These are phyloP conservation scores for Leucocoprinus sp. DNA, from an alignment of 768 basidiomycete species.

Conservation along the genomic window DNA sequence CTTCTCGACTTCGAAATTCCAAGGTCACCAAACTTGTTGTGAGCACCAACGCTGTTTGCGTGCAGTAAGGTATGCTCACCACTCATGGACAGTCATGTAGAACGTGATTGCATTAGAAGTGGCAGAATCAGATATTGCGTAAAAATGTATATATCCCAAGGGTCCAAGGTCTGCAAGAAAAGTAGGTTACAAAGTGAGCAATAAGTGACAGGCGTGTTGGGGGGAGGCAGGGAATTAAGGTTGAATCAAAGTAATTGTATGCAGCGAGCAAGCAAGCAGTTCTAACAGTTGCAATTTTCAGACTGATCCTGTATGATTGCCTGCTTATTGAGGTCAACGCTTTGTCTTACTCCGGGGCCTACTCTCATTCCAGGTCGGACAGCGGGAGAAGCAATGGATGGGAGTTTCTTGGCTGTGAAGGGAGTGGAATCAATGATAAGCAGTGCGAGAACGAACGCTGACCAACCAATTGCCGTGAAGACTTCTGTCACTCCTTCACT, in stretches of 20 bases:
- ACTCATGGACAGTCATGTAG: background rate
- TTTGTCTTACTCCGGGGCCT: slow-evolving; percentile 47
- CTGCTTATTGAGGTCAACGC: slow-evolving; percentile 80
- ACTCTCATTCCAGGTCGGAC: slow-evolving; percentile 47
- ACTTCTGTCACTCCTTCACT: slow-evolving; percentile 83
- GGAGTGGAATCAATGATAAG: slow-evolving; percentile 7
- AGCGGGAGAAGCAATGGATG: slow-evolving; percentile 66
- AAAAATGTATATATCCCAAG: slow-evolving; percentile 25
- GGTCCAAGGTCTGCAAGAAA: slow-evolving; percentile 26
- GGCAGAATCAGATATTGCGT: slow-evolving; percentile 10
- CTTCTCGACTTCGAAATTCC: background rate
- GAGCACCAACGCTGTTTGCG: slow-evolving; percentile 1
- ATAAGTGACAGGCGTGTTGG: slow-evolving; percentile 11
- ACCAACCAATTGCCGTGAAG: slow-evolving; percentile 73
- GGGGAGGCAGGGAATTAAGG: background rate
- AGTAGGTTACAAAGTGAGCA: slow-evolving; percentile 19
- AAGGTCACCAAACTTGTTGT: background rate
- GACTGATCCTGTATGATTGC: slow-evolving; percentile 39
- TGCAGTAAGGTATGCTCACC: background rate
- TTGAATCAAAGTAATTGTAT: background rate
- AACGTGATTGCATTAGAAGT: slow-evolving; percentile 8
- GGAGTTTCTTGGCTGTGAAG: slow-evolving; percentile 74
- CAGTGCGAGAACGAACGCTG: background rate
- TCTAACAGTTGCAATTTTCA: slow-evolving; percentile 74
- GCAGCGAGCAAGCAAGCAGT: background rate